Evolutionary conservation across 495 filamentous ascomycete genomes (phyloP).

Genomic region (Tuber borchii): DNA sequence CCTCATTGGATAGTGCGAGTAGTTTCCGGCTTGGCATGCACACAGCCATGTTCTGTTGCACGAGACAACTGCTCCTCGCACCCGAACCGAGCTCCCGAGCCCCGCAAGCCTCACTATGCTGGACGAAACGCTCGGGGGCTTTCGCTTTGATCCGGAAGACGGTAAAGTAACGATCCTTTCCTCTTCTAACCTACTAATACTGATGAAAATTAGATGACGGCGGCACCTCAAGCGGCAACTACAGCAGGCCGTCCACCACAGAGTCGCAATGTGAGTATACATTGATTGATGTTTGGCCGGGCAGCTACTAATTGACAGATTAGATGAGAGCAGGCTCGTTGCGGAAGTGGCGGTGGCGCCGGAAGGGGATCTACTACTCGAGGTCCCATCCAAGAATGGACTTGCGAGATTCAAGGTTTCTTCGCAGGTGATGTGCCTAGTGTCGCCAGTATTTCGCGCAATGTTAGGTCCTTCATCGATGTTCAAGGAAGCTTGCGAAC

Average conservation of each 20-base stretch:
- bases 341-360: slow-evolving; percentile 5
- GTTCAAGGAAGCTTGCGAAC: slow-evolving; percentile 35
- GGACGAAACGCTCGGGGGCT: not conserved
- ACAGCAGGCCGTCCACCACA: not conserved
- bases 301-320: not conserved
- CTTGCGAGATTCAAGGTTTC: slow-evolving; percentile 24
- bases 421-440: slow-evolving; percentile 30
- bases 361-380: slow-evolving; percentile 27
- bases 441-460: slow-evolving; percentile 34
- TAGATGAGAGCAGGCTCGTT: not conserved
- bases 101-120: not conserved
- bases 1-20: not conserved
- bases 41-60: not conserved
- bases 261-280: not conserved
- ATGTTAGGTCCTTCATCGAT: slow-evolving; percentile 28
- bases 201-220: not conserved
- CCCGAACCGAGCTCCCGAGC: not conserved
- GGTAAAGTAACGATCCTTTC: not conserved
- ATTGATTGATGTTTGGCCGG: not conserved
- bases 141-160: not conserved
- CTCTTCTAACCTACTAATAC: not conserved
- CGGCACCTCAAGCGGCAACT: not conserved
- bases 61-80: not conserved
- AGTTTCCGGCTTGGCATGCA: not conserved
- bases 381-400: slow-evolving; percentile 12